These are phyloP conservation scores for Leishmania tropica DNA, from an alignment of 208 protist species.

Conservation along the genomic window DNA sequence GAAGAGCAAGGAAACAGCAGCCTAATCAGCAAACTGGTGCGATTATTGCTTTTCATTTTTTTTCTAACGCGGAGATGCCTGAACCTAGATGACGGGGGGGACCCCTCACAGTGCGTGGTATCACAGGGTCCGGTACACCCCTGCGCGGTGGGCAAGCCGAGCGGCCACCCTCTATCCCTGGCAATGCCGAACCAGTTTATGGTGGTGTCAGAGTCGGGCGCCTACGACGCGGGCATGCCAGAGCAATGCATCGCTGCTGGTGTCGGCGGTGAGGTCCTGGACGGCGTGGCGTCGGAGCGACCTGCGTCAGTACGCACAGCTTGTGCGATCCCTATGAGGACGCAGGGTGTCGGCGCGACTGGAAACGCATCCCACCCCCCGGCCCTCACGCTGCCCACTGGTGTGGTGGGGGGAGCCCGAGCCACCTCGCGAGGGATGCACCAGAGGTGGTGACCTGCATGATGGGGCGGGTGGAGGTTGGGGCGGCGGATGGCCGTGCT, in stretches of 20 bases:
- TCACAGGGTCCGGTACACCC: not conserved
- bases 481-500: not conserved
- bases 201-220: not conserved
- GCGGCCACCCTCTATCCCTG: not conserved
- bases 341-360: not conserved
- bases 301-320: not conserved
- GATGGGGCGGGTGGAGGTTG: not conserved
- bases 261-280: not conserved
- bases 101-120: not conserved
- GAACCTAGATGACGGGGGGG: not conserved
- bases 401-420: not conserved
- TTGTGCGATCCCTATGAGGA: not conserved
- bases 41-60: not conserved
- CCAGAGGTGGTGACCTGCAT: not conserved
- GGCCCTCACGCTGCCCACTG: not conserved
- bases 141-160: not conserved
- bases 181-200: not conserved
- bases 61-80: not conserved
- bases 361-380: not conserved
- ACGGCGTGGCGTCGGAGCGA: not conserved
- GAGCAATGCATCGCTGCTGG: not conserved
- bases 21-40: not conserved
- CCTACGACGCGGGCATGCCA: not conserved
- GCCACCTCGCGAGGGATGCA: not conserved
- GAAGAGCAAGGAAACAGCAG: not conserved